phyloP scores from a whole-genome alignment of 2,329 filamentous ascomycete species.

The Fusarium palustre region DNA sequence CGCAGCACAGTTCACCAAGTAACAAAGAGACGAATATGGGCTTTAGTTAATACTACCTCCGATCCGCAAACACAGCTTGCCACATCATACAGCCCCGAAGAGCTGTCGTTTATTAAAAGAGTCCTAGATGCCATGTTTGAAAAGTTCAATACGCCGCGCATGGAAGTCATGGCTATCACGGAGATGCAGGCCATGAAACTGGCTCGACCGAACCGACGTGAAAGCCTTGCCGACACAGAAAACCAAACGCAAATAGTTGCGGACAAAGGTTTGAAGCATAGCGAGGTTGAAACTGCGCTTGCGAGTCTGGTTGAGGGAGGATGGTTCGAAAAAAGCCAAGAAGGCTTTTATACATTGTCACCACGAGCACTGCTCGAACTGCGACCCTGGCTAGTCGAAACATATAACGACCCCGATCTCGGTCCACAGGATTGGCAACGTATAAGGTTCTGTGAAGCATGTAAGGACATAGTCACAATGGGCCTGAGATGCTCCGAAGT shows the following conservation, averaged over 20 bases:
- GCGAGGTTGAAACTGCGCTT: slow-evolving; percentile 81
- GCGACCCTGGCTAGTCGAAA: slow-evolving; percentile 83
- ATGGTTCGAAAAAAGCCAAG: slow-evolving; percentile 82
- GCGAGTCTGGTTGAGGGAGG: slow-evolving; percentile 78
- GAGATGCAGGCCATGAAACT: slow-evolving; percentile 83
- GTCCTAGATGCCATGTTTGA: slow-evolving; percentile 94
- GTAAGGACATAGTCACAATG: slow-evolving; percentile 87
- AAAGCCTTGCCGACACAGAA: slow-evolving; percentile 51
- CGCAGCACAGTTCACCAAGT: slow-evolving; percentile 77
- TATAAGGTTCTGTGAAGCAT: slow-evolving; percentile 89
- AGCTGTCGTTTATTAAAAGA: slow-evolving; percentile 90
- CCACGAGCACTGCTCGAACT: slow-evolving; percentile 87
- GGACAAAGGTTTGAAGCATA: slow-evolving; percentile 75
- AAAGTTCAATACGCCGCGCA: slow-evolving; percentile 80
- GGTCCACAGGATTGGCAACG: slow-evolving; percentile 73
- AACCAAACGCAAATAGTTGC: slow-evolving; percentile 51
- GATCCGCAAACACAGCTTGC: slow-evolving; percentile 89
- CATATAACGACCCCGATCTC: slow-evolving; percentile 82
- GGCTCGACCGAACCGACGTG: slow-evolving; percentile 61
- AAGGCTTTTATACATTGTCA: slow-evolving; percentile 80
- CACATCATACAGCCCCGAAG: slow-evolving; percentile 82
- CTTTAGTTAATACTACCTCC: slow-evolving; percentile 87
- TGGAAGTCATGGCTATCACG: slow-evolving; percentile 85
- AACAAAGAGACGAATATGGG: slow-evolving; percentile 76
- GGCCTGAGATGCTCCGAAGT: slow-evolving; percentile 80